These are phyloP conservation scores for Coemansia sp. DNA, from an alignment of 192 early-diverging fungal genomes.

Conservation along the genomic window DNA sequence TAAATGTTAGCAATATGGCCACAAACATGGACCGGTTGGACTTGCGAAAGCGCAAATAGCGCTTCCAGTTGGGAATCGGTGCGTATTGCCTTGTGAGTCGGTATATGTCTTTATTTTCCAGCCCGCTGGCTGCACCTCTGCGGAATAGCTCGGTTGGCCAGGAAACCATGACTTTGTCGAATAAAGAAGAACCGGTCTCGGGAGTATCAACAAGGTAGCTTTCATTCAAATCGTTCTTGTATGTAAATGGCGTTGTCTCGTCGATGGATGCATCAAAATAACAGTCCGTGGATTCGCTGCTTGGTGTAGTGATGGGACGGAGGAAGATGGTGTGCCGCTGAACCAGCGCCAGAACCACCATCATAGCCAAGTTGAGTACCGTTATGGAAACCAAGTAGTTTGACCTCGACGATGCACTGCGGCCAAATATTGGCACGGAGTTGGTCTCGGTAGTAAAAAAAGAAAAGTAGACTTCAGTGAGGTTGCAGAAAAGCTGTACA, in stretches of 20 bases:
- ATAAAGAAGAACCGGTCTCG: conserved; percentile 29
- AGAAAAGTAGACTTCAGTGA: conserved; percentile 25
- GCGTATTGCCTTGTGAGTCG: conserved; percentile 53
- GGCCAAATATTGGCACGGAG: conserved; percentile 20
- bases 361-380: neutral
- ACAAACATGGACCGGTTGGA: conserved; percentile 26
- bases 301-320: conserved; percentile 3
- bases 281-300: neutral
- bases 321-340: conserved; percentile 30
- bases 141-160: conserved; percentile 66
- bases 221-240: conserved; percentile 8
- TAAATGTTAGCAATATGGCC: conserved; percentile 43
- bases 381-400: conserved; percentile 17
- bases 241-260: conserved; percentile 26
- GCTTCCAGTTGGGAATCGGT: conserved; percentile 43
- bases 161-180: conserved; percentile 48
- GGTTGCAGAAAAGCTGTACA: conserved; percentile 7
- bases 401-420: conserved; percentile 14
- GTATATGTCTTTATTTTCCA: conserved; percentile 62
- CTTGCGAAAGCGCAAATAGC: conserved; percentile 25
- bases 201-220: conserved; percentile 28
- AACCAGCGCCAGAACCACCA: conserved; percentile 6
- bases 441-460: conserved; percentile 26
- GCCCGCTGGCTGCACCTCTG: conserved; percentile 51
- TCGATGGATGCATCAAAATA: conserved; percentile 2